Evolutionary conservation across 306 rosid genomes (phyloP).

Genomic region (Ziziphus jujuba): DNA sequence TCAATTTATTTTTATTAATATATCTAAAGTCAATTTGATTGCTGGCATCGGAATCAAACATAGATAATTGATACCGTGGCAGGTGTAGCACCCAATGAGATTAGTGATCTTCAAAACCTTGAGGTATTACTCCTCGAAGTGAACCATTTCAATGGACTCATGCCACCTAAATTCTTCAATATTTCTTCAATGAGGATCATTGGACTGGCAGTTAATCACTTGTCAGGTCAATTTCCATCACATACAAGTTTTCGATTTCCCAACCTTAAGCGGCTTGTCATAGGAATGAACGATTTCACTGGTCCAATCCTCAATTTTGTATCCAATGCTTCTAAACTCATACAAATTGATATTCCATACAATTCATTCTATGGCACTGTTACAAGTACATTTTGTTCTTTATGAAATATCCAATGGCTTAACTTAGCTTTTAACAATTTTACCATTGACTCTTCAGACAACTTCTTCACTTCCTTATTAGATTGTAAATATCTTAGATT

Average conservation of each 20-base stretch:
- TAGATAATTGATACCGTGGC: neutral
- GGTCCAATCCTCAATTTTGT: conserved; percentile 16
- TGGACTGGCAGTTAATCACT: neutral
- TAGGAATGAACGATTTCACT: neutral
- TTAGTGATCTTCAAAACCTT: conserved; percentile 13
- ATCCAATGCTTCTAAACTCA: conserved; percentile 23
- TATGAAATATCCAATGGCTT: neutral
- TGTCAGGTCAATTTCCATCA: conserved; percentile 18
- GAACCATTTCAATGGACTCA: conserved; percentile 15
- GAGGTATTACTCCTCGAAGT: neutral
- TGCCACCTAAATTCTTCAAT: conserved; percentile 26
- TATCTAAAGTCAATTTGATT: too few relatives aligned
- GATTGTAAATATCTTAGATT: conserved; percentile 14
- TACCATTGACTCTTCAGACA: conserved; percentile 5
- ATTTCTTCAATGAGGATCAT: neutral
- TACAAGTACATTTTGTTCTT: neutral
- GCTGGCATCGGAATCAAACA: too few relatives aligned
- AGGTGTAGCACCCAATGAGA: conserved; percentile 21
- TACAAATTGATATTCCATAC: neutral
- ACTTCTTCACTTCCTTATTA: conserved; percentile 6
- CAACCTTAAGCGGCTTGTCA: neutral
- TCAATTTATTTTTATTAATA: too few relatives aligned
- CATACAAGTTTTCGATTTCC: neutral
- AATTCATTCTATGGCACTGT: conserved; percentile 20
- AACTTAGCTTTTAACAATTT: neutral